phyloP scores from a whole-genome alignment of 768 basidiomycete genomes.

The Podaxis rugospora region DNA sequence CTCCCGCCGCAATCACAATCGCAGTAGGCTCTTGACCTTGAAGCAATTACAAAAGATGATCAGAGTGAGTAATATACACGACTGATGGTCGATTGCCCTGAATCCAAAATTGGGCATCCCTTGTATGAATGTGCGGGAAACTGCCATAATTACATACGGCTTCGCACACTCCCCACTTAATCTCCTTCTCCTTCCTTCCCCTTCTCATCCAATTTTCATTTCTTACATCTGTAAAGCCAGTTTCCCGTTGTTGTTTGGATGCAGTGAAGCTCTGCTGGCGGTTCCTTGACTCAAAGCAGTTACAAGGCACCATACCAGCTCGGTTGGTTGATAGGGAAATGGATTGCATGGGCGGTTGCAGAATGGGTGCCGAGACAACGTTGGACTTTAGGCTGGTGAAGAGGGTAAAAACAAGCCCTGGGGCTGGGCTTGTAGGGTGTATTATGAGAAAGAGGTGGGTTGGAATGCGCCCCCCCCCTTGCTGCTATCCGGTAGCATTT shows the following conservation, averaged over 20 bases:
- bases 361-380: neutral
- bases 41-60: neutral
- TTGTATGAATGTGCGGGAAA: constrained; percentile 6
- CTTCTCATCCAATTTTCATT: neutral
- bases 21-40: neutral
- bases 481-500: neutral
- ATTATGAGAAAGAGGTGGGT: neutral
- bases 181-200: neutral
- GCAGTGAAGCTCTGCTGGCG: constrained; percentile 4
- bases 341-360: neutral
- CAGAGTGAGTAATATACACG: neutral
- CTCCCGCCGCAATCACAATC: neutral
- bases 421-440: neutral
- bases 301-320: neutral
- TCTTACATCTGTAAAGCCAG: neutral
- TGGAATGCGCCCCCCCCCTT: neutral
- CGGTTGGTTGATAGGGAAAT: constrained; percentile 5
- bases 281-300: constrained; percentile 1
- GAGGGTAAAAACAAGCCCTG: neutral
- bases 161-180: constrained; percentile 10
- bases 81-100: neutral
- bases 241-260: constrained; percentile 5
- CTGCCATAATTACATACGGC: constrained; percentile 11
- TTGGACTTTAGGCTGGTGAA: constrained; percentile 1
- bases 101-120: constrained; percentile 1